Evolutionary conservation across 169 alveolate genomes (phyloP), one percentile per base, ranked within the genome.

Genomic region (Babesia ovis): DNA sequence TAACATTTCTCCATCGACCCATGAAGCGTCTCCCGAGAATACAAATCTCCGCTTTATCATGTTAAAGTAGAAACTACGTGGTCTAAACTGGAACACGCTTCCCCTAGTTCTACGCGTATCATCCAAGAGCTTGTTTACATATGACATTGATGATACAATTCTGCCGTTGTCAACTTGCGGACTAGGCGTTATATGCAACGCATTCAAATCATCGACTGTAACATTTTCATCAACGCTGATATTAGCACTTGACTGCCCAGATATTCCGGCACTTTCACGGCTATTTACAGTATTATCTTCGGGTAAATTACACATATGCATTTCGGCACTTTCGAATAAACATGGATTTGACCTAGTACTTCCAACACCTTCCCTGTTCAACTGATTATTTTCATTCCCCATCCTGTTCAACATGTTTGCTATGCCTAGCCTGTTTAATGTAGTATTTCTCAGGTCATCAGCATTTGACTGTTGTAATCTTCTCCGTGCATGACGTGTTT

Each of bases 1-100:
- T 0, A 48, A 59, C 1, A 64, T n/a, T 27, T 64, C 74, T 4
- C 45, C 31, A 34, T 64, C 59, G 18, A 64, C 37, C 74, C 74
- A 64, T 54, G 61, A 55, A 0, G 61, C 29, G 51, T 64, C 62
- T 3, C 74, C 61, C 48, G 62, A 46, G 18, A 46, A 29, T 14
- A 45, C 34, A 42, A 64, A 50, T 4, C 74, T 20, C 4, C 61
- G 8, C 2, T n/a, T 34, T 1, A 0, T 14, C 45, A 45, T 48
- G 48, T 45, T 45, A 48, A 64, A 64, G 51, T 64, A 20, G 61
- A n/a, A 48, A 9, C 39, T 48, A 11, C 74, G 74, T 14, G 35
- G 74, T 32, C 74, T 46, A 29, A 48, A 48, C 5, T 64, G 46
- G 50, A 64, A 64, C 43, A 46, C 56, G 14, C 12, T 9, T 53